These are phyloP conservation scores for Camellia oleifera DNA, from an alignment of 179 eudicot species.

Conservation along the genomic window DNA sequence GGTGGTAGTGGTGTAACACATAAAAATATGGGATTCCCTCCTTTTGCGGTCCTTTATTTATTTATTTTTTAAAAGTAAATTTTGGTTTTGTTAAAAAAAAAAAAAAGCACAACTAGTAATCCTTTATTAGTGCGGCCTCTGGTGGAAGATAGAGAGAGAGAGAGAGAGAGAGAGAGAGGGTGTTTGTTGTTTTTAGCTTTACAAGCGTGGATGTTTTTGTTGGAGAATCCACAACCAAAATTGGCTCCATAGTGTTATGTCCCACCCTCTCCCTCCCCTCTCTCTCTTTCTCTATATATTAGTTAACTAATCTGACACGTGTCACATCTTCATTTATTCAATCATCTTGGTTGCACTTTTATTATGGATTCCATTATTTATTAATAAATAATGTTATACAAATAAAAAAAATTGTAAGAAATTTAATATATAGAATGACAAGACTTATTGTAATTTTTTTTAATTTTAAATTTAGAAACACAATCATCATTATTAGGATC, in stretches of 20 bases:
- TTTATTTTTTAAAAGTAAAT: slow-evolving; percentile 9
- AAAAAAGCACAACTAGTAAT: background rate
- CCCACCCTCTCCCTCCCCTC: slow-evolving; percentile 23
- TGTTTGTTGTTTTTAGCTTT: slow-evolving; percentile 34
- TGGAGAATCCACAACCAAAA: slow-evolving; percentile 65
- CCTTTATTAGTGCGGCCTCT: slow-evolving; percentile 19
- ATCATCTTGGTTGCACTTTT: no score
- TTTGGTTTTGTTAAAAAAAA: background rate
- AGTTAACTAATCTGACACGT: background rate
- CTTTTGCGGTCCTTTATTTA: slow-evolving; percentile 9
- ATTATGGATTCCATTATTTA: no score
- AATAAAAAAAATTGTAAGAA: no score
- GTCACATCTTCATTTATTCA: background rate
- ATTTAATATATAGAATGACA: no score
- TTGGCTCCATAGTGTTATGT: slow-evolving; percentile 35
- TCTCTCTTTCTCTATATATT: background rate
- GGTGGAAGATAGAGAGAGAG: slow-evolving; percentile 7
- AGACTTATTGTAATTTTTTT: no score
- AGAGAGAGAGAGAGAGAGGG: slow-evolving; percentile 3
- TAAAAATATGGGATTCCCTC: slow-evolving; percentile 1
- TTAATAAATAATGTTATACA: no score
- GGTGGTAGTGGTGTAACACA: slow-evolving; percentile 16
- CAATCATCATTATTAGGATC: no score
- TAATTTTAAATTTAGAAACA: no score
- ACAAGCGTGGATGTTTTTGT: slow-evolving; percentile 69